Evolutionary conservation across 2,329 filamentous ascomycete genomes (phyloP), one percentile per base, ranked within the genome.

Genomic region (Xylariaceae sp.): DNA sequence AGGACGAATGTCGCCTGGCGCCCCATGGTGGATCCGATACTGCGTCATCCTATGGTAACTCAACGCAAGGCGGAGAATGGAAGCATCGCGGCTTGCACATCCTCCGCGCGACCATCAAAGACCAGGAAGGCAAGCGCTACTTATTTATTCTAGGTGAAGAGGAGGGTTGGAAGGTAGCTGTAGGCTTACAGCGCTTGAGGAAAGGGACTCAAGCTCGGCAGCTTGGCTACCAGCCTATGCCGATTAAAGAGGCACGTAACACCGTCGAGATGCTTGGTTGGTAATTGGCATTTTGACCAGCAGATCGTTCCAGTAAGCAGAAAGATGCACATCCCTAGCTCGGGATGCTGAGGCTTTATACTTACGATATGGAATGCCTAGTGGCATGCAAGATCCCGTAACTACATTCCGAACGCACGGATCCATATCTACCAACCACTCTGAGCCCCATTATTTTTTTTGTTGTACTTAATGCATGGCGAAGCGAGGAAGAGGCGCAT

Each of bases 131-230:
- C 36, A 86, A 86, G 72, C 78, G 84, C 29, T 87, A 83, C 64
- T 69, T 88, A 29, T 88, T 88, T 65, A 78, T 88, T 8, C 72
- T 88, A 27, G 75, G 78, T 33, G 84, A 88, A 65, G 79, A 83
- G 56, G 85, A 89, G 68, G 80, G 79, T 23, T 88, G 86, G 86
- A 89, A 89, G 77, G 74, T 89, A 20, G 77, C 83, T 1, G 74
- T 81, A 29, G 85, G 83, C 2, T 67, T 89, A 61, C 82, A 86
- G 67, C 77, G 81, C 37, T 70, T 89, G 62, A 74, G 84, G 46
- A 78, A 79, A 48, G 85, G 85, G 4, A 81, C 80, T 3, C 83
- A 86, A 67, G 81, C 81, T 26, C 75, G 83, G 47, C 79, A 82
- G 52, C 73, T 88, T 39, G 82, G 81, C 4, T 78, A 88, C 26